A percentile compares a stretch with the other conserved stretches of the same genome.
These are phyloP conservation scores for Umbilicus rupestris DNA, from an alignment of 164 flowering plant genomes.

Conservation along the genomic window DNA sequence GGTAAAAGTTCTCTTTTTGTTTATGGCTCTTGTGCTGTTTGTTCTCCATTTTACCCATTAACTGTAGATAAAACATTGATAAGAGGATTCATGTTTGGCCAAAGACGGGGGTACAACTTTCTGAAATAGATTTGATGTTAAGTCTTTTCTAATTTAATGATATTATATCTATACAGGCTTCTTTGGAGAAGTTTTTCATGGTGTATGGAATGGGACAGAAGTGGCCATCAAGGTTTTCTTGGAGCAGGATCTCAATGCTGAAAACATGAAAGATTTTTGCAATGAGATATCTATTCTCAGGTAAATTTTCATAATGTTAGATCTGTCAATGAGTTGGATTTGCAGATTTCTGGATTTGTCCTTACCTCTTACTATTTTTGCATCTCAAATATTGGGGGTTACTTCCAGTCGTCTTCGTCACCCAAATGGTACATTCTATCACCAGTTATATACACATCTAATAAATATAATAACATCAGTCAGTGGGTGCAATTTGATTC, in stretches of 20 bases:
- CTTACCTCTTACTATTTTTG: neutral
- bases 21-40: neutral
- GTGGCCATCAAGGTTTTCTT: conserved; percentile 90
- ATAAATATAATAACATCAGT: neutral
- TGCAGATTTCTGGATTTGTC: neutral
- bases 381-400: neutral
- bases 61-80: neutral
- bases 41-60: neutral
- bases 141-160: neutral
- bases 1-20: conserved; percentile 26
- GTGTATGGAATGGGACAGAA: conserved; percentile 97
- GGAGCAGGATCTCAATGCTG: conserved; percentile 94
- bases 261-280: conserved; percentile 97
- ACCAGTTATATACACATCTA: neutral
- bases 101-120: neutral
- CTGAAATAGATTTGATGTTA: neutral
- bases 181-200: conserved; percentile 97
- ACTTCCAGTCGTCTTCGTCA: conserved; percentile 84
- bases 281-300: conserved; percentile 89
- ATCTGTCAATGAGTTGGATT: neutral
- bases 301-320: conserved; percentile 22
- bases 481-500: neutral
- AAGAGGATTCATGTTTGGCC: neutral
- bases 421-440: conserved; percentile 74
- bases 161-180: conserved; percentile 41